Conservation (phyloP, 768 basidiomycete genomes). For the Paxillus rubicundulus region DNA sequence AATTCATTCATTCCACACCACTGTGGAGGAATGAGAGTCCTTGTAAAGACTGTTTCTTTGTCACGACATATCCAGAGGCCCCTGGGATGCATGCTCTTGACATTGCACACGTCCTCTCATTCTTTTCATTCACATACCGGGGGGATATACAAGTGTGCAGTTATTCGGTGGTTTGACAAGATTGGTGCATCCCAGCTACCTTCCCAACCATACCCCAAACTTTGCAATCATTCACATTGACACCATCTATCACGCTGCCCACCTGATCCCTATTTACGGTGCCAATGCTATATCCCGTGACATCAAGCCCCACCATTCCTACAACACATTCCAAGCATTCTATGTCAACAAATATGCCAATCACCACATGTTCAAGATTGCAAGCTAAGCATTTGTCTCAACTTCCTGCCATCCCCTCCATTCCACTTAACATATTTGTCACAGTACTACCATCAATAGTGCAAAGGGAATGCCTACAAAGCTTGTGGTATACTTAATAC, state of each 20-base stretch:
- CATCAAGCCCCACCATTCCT: too few relatives aligned
- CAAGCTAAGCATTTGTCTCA: too few relatives aligned
- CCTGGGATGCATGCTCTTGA: slow-evolving; percentile 15
- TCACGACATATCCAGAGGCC: slow-evolving; percentile 10
- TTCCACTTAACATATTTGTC: too few relatives aligned
- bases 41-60: slow-evolving; percentile 23
- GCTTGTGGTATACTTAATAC: too few relatives aligned
- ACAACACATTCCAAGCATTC: too few relatives aligned
- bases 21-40: slow-evolving; percentile 13
- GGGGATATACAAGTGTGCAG: slow-evolving; percentile 16
- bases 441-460: too few relatives aligned
- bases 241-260: slow-evolving; percentile 28
- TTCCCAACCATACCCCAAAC: background rate
- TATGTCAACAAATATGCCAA: too few relatives aligned
- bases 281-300: too few relatives aligned
- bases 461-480: too few relatives aligned
- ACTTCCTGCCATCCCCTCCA: too few relatives aligned
- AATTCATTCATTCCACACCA: slow-evolving; percentile 20
- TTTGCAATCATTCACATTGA: slow-evolving; percentile 25
- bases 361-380: too few relatives aligned
- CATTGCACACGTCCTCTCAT: slow-evolving; percentile 14
- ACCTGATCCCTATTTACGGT: slow-evolving; percentile 23
- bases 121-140: slow-evolving; percentile 21
- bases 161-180: slow-evolving; percentile 20
- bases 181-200: slow-evolving; percentile 7